Evolutionary conservation across 2,329 filamentous ascomycete species (phyloP), one percentile per base, ranked within the genome.

Genomic region (Fusarium sp.): DNA sequence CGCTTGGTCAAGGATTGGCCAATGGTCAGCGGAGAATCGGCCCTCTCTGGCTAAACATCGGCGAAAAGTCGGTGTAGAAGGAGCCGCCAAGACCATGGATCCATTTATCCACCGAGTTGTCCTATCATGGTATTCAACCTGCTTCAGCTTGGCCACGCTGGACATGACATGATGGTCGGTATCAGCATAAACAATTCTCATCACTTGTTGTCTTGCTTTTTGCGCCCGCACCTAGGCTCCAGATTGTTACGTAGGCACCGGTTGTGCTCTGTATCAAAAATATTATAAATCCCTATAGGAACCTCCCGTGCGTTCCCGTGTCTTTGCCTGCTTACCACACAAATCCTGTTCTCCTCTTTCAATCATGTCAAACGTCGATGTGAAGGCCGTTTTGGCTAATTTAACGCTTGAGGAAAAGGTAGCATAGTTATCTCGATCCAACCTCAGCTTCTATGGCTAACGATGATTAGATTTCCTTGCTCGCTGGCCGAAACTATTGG

Each of bases 401-500:
- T n/a, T 39, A 8, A 39, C 36, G 3, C 36, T 39, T n/a, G 36
- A 39, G 36, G 36, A 39, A 39, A 39, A 39, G 36, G 36, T 39
- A 20, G 6, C 28, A 31, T 4, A 31, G 10, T 13, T 31, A 31
- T 5, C 28, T 31, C 28, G 28, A 31, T 10, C 28, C 10, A 11
- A 10, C 5, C 1, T 31, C 28, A 11, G 9, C n/a, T 39, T 10
- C 6, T n/a, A 6, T 18, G 6, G n/a, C 36, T 39, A n/a, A 39
- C 36, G 10, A 10, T 20, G n/a, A 2, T 3, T 14, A 71, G 68
- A 58, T 71, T 34, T 58, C 66, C 44, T 66, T 71, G n/a, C 66
- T 71, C 24, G 68, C 68, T 3, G 68, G 66, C 18, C 61, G 58
- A 49, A 43, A 69, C 44, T 60, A 69, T 11, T 69, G 68, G 68